A percentile compares a stretch with the other conserved stretches of the same genome.
phyloP scores from a whole-genome alignment of 495 filamentous ascomycete species.

The Aspergillus haitiensis region DNA sequence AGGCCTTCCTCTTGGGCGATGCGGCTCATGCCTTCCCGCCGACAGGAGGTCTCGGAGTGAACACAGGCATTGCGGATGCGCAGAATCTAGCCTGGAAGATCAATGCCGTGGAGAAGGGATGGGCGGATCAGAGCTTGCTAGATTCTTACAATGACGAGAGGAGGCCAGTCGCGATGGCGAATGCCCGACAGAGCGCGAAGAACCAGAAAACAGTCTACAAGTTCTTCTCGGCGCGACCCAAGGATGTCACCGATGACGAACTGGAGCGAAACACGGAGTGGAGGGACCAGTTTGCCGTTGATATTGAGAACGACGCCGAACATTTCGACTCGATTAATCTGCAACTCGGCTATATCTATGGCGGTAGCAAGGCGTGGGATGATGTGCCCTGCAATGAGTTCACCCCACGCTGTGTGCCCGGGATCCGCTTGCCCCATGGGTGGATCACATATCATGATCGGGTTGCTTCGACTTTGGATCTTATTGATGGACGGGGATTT shows the following conservation, averaged over 20 bases:
- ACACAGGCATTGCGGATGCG: neutral
- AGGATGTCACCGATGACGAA: neutral
- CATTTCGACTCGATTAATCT: slow-evolving; percentile 4
- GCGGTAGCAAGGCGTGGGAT: neutral
- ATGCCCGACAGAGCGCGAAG: slow-evolving; percentile 6
- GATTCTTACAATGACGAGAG: neutral
- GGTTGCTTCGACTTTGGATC: neutral
- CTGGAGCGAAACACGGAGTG: neutral
- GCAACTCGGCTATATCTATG: slow-evolving; percentile 1
- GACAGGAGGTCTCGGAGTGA: slow-evolving; percentile 2
- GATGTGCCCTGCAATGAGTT: neutral
- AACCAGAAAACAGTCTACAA: neutral
- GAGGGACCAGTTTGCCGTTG: neutral
- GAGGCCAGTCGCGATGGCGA: neutral
- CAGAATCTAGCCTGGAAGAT: slow-evolving; percentile 4
- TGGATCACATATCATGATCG: neutral
- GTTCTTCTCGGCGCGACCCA: neutral
- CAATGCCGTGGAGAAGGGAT: slow-evolving; percentile 4
- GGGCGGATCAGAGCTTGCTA: neutral
- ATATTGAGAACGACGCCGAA: neutral
- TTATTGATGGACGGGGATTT: neutral
- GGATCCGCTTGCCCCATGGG: neutral
- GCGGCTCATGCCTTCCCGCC: slow-evolving; percentile 3
- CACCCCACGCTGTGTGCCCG: neutral
- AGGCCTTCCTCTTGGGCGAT: neutral